Conservation (phyloP, 2,329 filamentous ascomycete genomes). For the Claviceps sorghi region DNA sequence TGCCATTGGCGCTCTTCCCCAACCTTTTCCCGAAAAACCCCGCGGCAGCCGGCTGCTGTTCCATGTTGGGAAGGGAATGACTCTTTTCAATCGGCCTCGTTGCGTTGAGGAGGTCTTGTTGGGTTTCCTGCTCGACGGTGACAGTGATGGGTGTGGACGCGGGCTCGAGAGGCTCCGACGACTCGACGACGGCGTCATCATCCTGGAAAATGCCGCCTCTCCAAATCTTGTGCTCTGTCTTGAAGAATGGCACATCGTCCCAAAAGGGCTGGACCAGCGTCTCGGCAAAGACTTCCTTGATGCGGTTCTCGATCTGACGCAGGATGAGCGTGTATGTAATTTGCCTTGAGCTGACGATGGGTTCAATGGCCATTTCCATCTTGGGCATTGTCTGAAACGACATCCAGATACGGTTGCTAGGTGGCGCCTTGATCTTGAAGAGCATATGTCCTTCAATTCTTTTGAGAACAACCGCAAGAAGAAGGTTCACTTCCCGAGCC, state of each 20-base stretch:
- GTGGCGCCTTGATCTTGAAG: constrained; percentile 82
- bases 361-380: constrained; percentile 87
- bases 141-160: constrained; percentile 29
- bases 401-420: constrained; percentile 93
- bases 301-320: constrained; percentile 83
- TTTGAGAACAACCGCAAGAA: constrained; percentile 74
- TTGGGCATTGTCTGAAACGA: constrained; percentile 89
- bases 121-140: constrained; percentile 34
- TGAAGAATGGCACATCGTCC: constrained; percentile 88
- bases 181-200: constrained; percentile 32
- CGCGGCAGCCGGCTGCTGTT: constrained; percentile 19
- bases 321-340: constrained; percentile 91
- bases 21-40: constrained; percentile 38
- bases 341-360: constrained; percentile 85
- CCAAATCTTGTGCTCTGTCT: constrained; percentile 62
- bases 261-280: constrained; percentile 86
- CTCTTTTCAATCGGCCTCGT: constrained; percentile 40
- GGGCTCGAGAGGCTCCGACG: constrained; percentile 10
- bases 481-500: constrained; percentile 72
- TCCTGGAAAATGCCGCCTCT: constrained; percentile 70
- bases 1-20: constrained; percentile 20
- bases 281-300: constrained; percentile 86
- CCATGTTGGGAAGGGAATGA: constrained; percentile 31
- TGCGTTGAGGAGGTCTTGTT: constrained; percentile 23
- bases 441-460: constrained; percentile 74